Evolutionary conservation across 257 asterid species (phyloP).

Genomic region (Fraxinus pennsylvanica): DNA sequence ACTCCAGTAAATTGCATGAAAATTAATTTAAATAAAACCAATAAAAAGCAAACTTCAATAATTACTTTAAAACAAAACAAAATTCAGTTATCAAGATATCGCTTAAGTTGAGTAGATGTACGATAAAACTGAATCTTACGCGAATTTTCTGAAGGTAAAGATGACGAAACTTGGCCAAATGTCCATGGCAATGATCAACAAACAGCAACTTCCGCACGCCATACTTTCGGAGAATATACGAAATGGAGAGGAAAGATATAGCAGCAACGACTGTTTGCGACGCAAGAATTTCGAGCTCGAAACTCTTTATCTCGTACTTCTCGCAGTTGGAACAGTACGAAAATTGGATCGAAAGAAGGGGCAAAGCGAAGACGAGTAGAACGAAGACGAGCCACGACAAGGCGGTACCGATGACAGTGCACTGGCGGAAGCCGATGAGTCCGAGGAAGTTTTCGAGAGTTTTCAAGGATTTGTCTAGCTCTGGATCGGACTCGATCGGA

Average conservation of each 20-base stretch:
- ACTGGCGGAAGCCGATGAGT: constrained; percentile 66
- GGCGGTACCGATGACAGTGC: constrained; percentile 35
- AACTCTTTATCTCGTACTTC: constrained; percentile 52
- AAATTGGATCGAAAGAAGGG: constrained; percentile 39
- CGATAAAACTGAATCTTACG: constrained; percentile 32
- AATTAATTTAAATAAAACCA: no score
- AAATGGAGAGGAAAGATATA: constrained; percentile 62
- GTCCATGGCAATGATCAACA: constrained; percentile 67
- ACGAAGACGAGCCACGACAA: constrained; percentile 68
- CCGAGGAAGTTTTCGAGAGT: constrained; percentile 52
- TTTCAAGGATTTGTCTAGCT: constrained; percentile 46
- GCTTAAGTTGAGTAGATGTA: no score
- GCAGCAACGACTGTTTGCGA: constrained; percentile 66
- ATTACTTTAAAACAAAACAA: no score
- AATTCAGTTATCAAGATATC: no score
- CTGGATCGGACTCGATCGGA: constrained; percentile 28
- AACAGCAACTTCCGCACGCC: constrained; percentile 72
- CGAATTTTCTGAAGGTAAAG: constrained; percentile 64
- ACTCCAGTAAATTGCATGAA: no score
- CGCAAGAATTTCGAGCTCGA: constrained; percentile 55
- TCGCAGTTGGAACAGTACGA: constrained; percentile 57
- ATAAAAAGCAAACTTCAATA: no score
- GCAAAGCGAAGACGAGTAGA: constrained; percentile 52
- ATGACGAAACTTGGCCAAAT: constrained; percentile 48
- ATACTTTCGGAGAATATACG: constrained; percentile 63